phyloP scores from a whole-genome alignment of 2,329 filamentous ascomycete genomes.

The Pseudopyricularia javanii region DNA sequence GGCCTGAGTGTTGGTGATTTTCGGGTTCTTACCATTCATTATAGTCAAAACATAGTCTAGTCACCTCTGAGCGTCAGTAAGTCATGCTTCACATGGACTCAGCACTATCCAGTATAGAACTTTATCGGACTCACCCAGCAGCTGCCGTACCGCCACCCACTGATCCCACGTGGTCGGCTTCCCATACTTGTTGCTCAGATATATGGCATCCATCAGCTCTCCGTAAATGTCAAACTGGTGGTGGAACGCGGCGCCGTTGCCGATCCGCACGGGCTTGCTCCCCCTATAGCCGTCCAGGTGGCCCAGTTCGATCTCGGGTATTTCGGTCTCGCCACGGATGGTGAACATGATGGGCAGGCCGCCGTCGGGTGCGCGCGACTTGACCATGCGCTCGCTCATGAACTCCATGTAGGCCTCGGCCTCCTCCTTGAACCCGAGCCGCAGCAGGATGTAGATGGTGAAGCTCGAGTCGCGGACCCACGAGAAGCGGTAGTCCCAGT shows the following conservation, averaged over 20 bases:
- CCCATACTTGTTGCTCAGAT: slow-evolving; percentile 69
- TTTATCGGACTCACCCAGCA: slow-evolving; percentile 36
- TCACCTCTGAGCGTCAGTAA: background rate
- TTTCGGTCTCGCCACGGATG: slow-evolving; percentile 62
- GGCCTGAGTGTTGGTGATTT: background rate
- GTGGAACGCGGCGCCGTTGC: slow-evolving; percentile 66
- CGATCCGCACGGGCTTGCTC: slow-evolving; percentile 62
- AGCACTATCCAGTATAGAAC: background rate
- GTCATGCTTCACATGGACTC: background rate
- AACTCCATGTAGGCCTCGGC: slow-evolving; percentile 71
- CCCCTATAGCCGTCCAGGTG: slow-evolving; percentile 63
- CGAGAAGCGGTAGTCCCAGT: slow-evolving; percentile 65
- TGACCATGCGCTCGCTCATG: slow-evolving; percentile 57
- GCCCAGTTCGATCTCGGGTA: slow-evolving; percentile 55
- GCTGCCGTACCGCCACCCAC: slow-evolving; percentile 58
- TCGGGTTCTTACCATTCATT: slow-evolving; percentile 33
- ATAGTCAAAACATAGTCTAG: slow-evolving; percentile 58
- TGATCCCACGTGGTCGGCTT: slow-evolving; percentile 67
- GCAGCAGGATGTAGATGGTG: slow-evolving; percentile 65
- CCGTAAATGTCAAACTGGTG: slow-evolving; percentile 72
- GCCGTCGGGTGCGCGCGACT: slow-evolving; percentile 45
- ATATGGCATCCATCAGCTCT: slow-evolving; percentile 66
- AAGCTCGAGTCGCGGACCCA: slow-evolving; percentile 72
- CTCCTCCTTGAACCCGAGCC: slow-evolving; percentile 63
- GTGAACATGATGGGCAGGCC: slow-evolving; percentile 73